Conservation (phyloP, 768 basidiomycete genomes). For the Suillus discolor region DNA sequence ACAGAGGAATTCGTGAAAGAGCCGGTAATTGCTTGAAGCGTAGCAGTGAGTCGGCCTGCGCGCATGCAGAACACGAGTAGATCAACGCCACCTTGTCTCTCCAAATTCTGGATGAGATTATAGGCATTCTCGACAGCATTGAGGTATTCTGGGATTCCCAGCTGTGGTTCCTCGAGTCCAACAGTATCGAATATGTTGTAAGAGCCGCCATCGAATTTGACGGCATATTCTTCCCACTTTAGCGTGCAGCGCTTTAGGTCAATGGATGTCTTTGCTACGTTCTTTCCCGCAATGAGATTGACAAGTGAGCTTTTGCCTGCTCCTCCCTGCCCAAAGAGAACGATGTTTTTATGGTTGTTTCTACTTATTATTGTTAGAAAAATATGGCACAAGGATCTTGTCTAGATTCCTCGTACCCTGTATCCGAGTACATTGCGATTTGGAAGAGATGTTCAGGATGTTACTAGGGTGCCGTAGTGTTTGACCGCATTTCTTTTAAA, state of each 20-base stretch:
- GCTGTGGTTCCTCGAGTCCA: constrained; percentile 35
- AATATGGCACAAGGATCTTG: not conserved
- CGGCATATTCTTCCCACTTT: constrained; percentile 27
- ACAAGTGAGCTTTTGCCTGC: constrained; percentile 35
- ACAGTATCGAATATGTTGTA: constrained; percentile 36
- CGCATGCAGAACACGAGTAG: constrained; percentile 44
- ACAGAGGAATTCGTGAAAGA: constrained; percentile 44
- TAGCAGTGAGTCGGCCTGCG: constrained; percentile 38
- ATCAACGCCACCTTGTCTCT: constrained; percentile 36
- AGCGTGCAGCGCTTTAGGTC: constrained; percentile 40
- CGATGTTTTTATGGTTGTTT: constrained; percentile 30
- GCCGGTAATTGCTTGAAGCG: constrained; percentile 39
- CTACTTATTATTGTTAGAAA: not conserved
- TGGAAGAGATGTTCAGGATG: not conserved
- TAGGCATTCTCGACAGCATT: constrained; percentile 32
- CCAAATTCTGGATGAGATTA: constrained; percentile 35
- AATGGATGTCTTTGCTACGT: constrained; percentile 28
- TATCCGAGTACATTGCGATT: not conserved
- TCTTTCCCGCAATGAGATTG: constrained; percentile 30
- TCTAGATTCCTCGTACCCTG: not conserved
- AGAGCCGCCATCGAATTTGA: constrained; percentile 21
- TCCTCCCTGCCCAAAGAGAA: constrained; percentile 46
- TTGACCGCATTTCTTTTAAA: not conserved
- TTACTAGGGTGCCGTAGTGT: not conserved
- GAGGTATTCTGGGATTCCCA: constrained; percentile 27